Evolutionary conservation across 176 grass and related monocot genomes (phyloP).

Genomic region (Aechmea fasciata): DNA sequence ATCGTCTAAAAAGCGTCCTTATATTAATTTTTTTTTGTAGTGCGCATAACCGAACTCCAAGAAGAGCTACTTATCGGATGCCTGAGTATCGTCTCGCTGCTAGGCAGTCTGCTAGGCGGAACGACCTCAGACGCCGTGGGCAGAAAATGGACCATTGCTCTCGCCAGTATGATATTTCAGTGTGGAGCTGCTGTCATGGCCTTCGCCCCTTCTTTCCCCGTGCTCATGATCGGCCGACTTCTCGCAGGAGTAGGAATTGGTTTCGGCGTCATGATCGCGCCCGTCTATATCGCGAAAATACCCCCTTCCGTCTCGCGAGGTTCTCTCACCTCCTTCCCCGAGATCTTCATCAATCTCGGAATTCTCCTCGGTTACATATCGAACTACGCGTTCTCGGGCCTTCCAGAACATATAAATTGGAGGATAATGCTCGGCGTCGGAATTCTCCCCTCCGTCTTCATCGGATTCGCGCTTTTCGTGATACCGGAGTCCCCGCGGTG

Average conservation of each 20-base stretch:
- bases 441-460: conserved; percentile 48
- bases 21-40: no score
- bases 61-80: conserved; percentile 60
- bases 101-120: conserved; percentile 51
- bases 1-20: no score
- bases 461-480: conserved; percentile 43
- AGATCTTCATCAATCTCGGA: conserved; percentile 68
- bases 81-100: conserved; percentile 58
- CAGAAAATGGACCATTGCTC: conserved; percentile 61
- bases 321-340: conserved; percentile 49
- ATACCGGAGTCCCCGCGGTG: conserved; percentile 81
- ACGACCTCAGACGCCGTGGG: conserved; percentile 48
- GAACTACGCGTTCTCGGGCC: conserved; percentile 39
- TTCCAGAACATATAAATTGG: conserved; percentile 50
- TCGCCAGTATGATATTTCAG: conserved; percentile 60
- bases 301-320: conserved; percentile 45
- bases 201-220: conserved; percentile 43
- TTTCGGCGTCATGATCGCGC: conserved; percentile 66
- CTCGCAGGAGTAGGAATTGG: conserved; percentile 62
- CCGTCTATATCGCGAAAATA: conserved; percentile 71
- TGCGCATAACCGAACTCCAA: conserved; percentile 59
- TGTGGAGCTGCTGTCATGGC: conserved; percentile 47
- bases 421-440: conserved; percentile 56
- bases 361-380: conserved; percentile 73
- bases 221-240: conserved; percentile 53